These are phyloP conservation scores for Calophaca sinica DNA, from an alignment of 306 rosid species.

Conservation along the genomic window DNA sequence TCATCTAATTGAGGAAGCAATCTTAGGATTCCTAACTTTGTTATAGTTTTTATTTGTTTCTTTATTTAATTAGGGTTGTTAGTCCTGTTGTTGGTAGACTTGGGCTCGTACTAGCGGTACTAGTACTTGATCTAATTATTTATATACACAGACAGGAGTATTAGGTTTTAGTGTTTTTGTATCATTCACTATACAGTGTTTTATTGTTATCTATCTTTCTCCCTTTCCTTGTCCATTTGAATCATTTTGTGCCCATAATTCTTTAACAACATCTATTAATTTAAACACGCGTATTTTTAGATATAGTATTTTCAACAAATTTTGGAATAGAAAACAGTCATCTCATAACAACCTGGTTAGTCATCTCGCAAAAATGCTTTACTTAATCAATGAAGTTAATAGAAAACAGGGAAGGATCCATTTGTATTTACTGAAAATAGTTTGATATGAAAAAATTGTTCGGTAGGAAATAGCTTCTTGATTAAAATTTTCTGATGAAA, in stretches of 20 bases:
- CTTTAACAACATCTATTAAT: neutral
- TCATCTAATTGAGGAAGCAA: constrained; percentile 3
- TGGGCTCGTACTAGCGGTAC: neutral
- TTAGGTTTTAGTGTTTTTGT: neutral
- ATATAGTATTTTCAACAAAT: neutral
- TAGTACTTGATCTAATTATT: neutral
- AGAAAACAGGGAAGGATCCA: neutral
- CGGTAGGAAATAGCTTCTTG: constrained; percentile 20
- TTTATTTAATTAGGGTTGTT: neutral
- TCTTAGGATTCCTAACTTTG: constrained; percentile 10
- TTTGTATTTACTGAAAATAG: neutral
- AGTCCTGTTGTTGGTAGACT: neutral
- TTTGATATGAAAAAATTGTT: neutral
- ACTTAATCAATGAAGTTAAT: constrained; percentile 5
- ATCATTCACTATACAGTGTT: neutral
- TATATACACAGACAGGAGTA: neutral
- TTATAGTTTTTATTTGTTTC: neutral
- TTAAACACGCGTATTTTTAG: neutral
- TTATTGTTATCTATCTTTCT: neutral
- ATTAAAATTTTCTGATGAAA: neutral
- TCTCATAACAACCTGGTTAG: constrained; percentile 4
- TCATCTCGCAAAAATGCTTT: constrained; percentile 7
- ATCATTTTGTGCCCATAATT: neutral
- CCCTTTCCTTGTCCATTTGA: neutral
- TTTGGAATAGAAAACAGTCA: neutral